Evolutionary conservation across 2,329 filamentous ascomycete genomes (phyloP), one percentile per base, ranked within the genome.

Genomic region (Ilyonectria destructans): DNA sequence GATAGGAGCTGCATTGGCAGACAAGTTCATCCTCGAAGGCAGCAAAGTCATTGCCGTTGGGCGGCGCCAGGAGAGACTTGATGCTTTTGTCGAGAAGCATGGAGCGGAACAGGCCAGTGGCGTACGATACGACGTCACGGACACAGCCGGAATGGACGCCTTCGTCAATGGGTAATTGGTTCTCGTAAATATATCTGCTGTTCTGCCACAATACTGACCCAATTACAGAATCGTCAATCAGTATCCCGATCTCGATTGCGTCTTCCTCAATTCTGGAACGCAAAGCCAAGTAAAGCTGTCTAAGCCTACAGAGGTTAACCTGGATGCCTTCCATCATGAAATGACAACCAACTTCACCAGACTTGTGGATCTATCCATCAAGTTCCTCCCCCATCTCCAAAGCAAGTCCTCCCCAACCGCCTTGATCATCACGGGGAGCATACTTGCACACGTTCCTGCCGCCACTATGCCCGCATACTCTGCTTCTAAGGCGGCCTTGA

Each of bases 251-350:
- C 54, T 71, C 15, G 69, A 90, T 78, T 85, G 83, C 71, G 76
- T 91, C 43, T 77, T 90, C 63, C 79, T 90, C 62, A 90, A 90
- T 76, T 85, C 88, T 0, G 88, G 88, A 33, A 80, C 87, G 52
- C 88, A 91, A 76, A 80, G 80, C 23, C 73, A 73, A 1, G 75
- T 86, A 70, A 29, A 78, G 74, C 40, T 73, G 17, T 52, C 69
- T 43, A 58, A 65, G n/a, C 62, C 72, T 2, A 56, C 62, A 46
- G 48, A 45, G 15, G 70, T 80, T 58, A 71, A 76, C n/a, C 68
- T 81, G 56, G 75, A 29, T 12, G 64, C 63, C 4, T 73, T 78
- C 23, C 64, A 70, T 3, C 40, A 69, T 0, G 67, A 73, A n/a
- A 40, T 75, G 23, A 71, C 58, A n/a, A 70, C 67, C 10, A 75